Evolutionary conservation across 768 basidiomycete species (phyloP).

Genomic region (Mycena chlorophos): DNA sequence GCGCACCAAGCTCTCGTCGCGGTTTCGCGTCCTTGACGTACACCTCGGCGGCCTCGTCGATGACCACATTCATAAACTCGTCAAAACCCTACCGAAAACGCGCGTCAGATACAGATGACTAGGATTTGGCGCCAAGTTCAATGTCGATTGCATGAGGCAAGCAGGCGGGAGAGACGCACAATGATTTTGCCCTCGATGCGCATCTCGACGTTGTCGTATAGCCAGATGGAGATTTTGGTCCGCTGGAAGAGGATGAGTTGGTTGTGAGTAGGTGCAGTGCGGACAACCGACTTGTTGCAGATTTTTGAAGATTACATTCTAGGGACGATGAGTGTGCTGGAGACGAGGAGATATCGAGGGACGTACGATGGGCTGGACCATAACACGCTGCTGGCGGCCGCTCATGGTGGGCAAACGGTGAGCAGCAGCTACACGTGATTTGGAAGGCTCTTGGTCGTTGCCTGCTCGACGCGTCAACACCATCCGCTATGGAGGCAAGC

Average conservation of each 20-base stretch:
- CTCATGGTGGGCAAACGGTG: slow-evolving; percentile 65
- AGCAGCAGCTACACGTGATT: too few relatives aligned
- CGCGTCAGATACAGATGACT: slow-evolving; percentile 22
- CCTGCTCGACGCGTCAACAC: slow-evolving; percentile 39
- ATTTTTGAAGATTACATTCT: slow-evolving; percentile 99
- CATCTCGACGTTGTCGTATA: slow-evolving; percentile 97
- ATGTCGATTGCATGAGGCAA: slow-evolving; percentile 1
- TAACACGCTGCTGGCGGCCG: slow-evolving; percentile 90
- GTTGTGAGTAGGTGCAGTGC: slow-evolving; percentile 13
- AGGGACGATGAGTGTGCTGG: slow-evolving; percentile 12
- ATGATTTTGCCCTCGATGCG: slow-evolving; percentile 94
- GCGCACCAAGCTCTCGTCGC: slow-evolving; percentile 77
- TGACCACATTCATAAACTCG: slow-evolving; percentile 98
- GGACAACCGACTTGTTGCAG: slow-evolving; percentile 67
- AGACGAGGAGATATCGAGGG: slow-evolving; percentile 1
- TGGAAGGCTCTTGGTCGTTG: slow-evolving; percentile 16
- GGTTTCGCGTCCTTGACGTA: slow-evolving; percentile 89
- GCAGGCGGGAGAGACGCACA: slow-evolving; percentile 53
- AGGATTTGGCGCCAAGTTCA: background rate
- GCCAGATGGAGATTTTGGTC: slow-evolving; percentile 86
- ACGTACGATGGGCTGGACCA: slow-evolving; percentile 99
- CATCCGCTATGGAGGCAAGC: slow-evolving; percentile 45
- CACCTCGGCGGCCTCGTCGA: slow-evolving; percentile 92
- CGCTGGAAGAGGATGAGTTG: slow-evolving; percentile 51
- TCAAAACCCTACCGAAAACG: slow-evolving; percentile 81